Conservation (phyloP, 768 basidiomycete genomes). For the Xerocomellus intermedius region DNA sequence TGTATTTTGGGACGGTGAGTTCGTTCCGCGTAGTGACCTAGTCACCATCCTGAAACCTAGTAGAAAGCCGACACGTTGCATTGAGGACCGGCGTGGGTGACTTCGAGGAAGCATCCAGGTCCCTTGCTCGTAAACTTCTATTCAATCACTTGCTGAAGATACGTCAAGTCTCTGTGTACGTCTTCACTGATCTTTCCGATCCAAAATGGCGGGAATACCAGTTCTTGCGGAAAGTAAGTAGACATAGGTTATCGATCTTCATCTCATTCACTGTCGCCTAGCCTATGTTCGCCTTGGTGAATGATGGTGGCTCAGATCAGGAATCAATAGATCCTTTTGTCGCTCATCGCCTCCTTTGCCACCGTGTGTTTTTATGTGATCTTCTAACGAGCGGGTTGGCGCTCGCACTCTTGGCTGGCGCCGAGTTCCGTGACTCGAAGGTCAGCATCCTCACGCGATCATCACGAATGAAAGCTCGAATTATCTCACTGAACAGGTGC, state of each 20-base stretch:
- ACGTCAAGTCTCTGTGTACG: constrained; percentile 41
- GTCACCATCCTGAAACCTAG: background rate
- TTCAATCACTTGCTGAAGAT: constrained; percentile 46
- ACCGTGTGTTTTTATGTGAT: constrained; percentile 49
- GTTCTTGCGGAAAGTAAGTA: constrained; percentile 38
- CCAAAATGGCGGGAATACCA: constrained; percentile 49
- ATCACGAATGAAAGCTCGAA: background rate
- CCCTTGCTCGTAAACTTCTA: constrained; percentile 51
- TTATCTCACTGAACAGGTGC: constrained; percentile 40
- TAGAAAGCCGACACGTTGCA: constrained; percentile 47
- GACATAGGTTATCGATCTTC: background rate
- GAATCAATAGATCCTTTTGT: constrained; percentile 9
- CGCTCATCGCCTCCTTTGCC: constrained; percentile 38
- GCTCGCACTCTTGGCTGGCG: constrained; percentile 49
- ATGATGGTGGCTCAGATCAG: constrained; percentile 45
- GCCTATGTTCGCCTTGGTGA: constrained; percentile 68
- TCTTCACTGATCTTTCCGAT: constrained; percentile 47
- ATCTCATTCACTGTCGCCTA: constrained; percentile 26
- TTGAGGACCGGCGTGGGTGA: constrained; percentile 36
- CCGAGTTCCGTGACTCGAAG: constrained; percentile 64
- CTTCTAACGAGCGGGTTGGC: constrained; percentile 50
- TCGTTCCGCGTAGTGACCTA: background rate
- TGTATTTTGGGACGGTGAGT: constrained; percentile 58
- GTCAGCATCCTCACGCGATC: constrained; percentile 28
- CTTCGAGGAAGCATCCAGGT: constrained; percentile 44